Evolutionary conservation across 75 land plant species (phyloP), one percentile per base, ranked within the genome.

Genomic region (Pinus taeda): DNA sequence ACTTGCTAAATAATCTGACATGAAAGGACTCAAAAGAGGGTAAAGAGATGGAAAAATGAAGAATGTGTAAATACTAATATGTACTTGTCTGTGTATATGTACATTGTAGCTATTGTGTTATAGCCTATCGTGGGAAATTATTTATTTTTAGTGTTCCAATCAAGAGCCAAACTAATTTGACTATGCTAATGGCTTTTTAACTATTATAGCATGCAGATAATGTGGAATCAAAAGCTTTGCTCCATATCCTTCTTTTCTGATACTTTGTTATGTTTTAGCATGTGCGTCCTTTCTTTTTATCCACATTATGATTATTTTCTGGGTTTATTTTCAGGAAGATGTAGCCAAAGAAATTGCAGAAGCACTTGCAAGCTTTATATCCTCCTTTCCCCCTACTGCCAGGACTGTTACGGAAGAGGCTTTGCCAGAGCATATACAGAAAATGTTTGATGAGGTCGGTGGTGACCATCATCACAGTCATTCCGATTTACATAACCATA

Each of bases 381-480:
- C 82, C n/a, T 79, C 91, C n/a, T 73, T 86, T 42, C 88, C 91
- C 21, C 80, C 73, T 63, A 37, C 83, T 22, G 59, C 74, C 24
- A 88, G 77, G 73, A 42, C 49, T 39, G 57, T 58, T 14, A 76
- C 73, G 8, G 85, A 84, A 76, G 89, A 89, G 75, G 73, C 81
- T 39, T 24, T 77, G 4, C 88, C 83, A 3, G 86, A 89, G 69
- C 85, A 86, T 62, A 79, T 79, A n/a, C 78, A 83, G 62, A 79
- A 80, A 30, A 77, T 79, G 83, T 63, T 86, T 58, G 80, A 86
- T 72, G 86, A 84, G 76, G 82, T 81, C 17, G 55, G 59, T 39
- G 12, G 13, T 71, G 76, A 74, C 64, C 67, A 77, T 71, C 74
- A 82, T 39, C 73, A 78, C 60, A 75, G 81, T 56, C 71, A 80